Evolutionary conservation across 2,329 filamentous ascomycete genomes (phyloP).

Genomic region (Diaporthe caulivora): DNA sequence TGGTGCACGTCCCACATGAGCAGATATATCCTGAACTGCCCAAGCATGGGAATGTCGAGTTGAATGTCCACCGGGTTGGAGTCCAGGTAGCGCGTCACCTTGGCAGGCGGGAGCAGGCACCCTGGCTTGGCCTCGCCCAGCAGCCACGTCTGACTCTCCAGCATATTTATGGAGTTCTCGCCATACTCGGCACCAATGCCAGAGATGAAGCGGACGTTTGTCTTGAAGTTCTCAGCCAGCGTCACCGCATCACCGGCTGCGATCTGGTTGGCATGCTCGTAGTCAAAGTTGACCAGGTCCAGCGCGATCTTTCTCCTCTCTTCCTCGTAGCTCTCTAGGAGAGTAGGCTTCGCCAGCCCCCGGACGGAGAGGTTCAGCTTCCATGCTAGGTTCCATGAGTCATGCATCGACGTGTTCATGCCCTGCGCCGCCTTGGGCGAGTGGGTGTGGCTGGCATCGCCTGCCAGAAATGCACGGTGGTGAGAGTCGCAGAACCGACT

Average conservation of each 20-base stretch:
- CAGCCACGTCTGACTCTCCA: slow-evolving; percentile 53
- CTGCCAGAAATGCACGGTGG: slow-evolving; percentile 67
- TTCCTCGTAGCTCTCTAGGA: slow-evolving; percentile 63
- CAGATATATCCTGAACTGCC: slow-evolving; percentile 82
- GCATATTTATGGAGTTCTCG: slow-evolving; percentile 63
- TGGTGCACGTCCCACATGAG: slow-evolving; percentile 73
- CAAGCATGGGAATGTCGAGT: slow-evolving; percentile 81
- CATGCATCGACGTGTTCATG: slow-evolving; percentile 57
- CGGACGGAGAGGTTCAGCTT: slow-evolving; percentile 53
- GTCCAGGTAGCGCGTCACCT: slow-evolving; percentile 80
- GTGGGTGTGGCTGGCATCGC: slow-evolving; percentile 73
- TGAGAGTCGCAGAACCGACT: slow-evolving; percentile 67
- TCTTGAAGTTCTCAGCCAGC: slow-evolving; percentile 73
- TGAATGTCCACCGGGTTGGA: slow-evolving; percentile 83
- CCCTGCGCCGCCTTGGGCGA: slow-evolving; percentile 69
- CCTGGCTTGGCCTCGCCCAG: slow-evolving; percentile 66
- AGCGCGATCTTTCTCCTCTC: slow-evolving; percentile 63
- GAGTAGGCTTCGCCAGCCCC: slow-evolving; percentile 51
- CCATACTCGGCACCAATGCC: slow-evolving; percentile 73
- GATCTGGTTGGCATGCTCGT: slow-evolving; percentile 62
- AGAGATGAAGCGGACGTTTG: slow-evolving; percentile 76
- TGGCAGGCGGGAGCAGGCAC: slow-evolving; percentile 73
- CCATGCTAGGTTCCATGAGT: slow-evolving; percentile 60
- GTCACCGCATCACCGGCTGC: slow-evolving; percentile 69
- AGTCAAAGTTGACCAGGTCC: slow-evolving; percentile 60